Base-by-base conservation (phyloP, 2,329 filamentous ascomycete genomes). In the Colletotrichum karsti region DNA sequence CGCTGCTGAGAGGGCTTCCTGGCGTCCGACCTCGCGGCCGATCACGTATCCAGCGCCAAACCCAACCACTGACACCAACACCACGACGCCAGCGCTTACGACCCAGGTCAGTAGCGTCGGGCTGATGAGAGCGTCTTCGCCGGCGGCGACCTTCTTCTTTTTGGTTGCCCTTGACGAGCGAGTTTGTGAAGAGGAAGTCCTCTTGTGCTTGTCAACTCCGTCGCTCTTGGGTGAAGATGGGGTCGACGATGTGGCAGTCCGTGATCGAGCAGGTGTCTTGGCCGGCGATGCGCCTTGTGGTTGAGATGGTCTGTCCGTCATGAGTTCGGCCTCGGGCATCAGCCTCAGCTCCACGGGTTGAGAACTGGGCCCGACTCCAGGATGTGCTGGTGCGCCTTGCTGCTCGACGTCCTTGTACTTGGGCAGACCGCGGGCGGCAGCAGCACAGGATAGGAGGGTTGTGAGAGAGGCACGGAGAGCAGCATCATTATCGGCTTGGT, bases 381-480 rank as follows among this genome's bases (percentile, higher is more conserved):
- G 72, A 51, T 78, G 79, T 9, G 75, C 72, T 50, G 73, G 64
- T 56, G 77, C 74, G 33, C 69, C 59, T 41, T 70, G 67, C 22
- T 63, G 63, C 60, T 83, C 82, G 12, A 76, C 76, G 55, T 85
- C 83, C 54, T 84, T 83, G 15, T 84, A 82, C 76, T 96, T 97
- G 1, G 92, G 90, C 15, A 96, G 84, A 4, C 92, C 92, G 46
- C 96, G 89, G 2, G 95, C 96, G 0, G 95, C 96, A 3, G 95
- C 94, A 0, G 94, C 95, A 74, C 94, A 97, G n/a, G 95, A 98
- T 12, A 99, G 88, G 12, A 99, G 87, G 0, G 96, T 98, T 1
- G 94, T 97, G n/a, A 99, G 86, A 54, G 94, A 97, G 20, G 96
- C 94, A 35, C 96, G 91, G 10, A 99, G 86, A 2, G 94, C 96